Evolutionary conservation across 495 filamentous ascomycete genomes (phyloP).

Genomic region (Neurospora terricola): DNA sequence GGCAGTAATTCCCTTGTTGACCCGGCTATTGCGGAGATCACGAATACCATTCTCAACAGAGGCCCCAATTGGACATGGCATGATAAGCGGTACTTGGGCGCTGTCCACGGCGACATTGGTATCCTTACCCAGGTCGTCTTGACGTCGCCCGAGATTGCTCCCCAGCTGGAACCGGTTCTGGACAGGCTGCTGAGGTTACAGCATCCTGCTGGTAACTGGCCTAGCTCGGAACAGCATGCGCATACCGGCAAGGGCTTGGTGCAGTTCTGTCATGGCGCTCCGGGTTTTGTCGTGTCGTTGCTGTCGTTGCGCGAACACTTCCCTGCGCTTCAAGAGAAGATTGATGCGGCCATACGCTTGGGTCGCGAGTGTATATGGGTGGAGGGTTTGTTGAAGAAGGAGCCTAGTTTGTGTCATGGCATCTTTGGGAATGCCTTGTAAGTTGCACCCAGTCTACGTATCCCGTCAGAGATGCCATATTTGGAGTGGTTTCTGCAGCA

Average conservation of each 20-base stretch:
- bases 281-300: conserved; percentile 49
- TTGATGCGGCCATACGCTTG: conserved; percentile 36
- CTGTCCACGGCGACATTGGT: conserved; percentile 51
- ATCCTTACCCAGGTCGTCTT: conserved; percentile 56
- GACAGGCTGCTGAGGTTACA: conserved; percentile 35
- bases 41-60: conserved; percentile 21
- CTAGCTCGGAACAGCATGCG: conserved; percentile 12
- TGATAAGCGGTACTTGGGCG: conserved; percentile 48
- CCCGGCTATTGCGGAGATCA: conserved; percentile 25
- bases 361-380: conserved; percentile 39
- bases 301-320: conserved; percentile 39
- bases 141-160: conserved; percentile 24
- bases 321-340: conserved; percentile 32
- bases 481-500: no score
- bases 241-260: conserved; percentile 33
- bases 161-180: conserved; percentile 33
- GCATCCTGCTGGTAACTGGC: conserved; percentile 36
- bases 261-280: conserved; percentile 59
- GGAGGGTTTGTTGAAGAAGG: conserved; percentile 48
- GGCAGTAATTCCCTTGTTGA: conserved; percentile 22
- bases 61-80: conserved; percentile 48
- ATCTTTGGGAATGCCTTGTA: conserved; percentile 52
- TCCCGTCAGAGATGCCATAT: no score
- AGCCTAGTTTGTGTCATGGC: conserved; percentile 55
- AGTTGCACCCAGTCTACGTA: background rate